These are phyloP conservation scores for Trichomonas vaginalis DNA, from an alignment of 208 protist genomes.

Conservation along the genomic window DNA sequence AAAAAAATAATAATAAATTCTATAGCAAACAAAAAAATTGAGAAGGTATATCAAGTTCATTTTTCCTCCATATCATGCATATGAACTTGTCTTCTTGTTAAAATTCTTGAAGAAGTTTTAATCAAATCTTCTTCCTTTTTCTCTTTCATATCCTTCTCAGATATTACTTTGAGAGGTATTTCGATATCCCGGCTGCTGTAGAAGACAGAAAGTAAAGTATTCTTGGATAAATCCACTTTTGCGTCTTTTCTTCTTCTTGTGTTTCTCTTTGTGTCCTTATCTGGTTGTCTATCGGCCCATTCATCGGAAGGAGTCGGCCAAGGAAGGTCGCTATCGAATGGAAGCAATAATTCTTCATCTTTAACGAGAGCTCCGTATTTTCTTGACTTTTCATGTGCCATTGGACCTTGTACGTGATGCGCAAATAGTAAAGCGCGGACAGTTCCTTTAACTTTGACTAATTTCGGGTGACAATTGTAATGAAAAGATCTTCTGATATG, in stretches of 20 bases:
- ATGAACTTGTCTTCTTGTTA: background rate
- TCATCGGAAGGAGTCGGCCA: background rate
- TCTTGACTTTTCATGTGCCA: background rate
- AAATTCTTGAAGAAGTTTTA: background rate
- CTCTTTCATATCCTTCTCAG: background rate
- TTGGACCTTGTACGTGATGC: background rate
- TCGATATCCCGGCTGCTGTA: background rate
- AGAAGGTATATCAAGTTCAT: background rate
- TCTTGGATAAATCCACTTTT: background rate
- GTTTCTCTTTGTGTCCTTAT: background rate
- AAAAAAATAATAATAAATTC: background rate
- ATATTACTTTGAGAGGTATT: background rate
- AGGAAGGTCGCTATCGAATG: background rate
- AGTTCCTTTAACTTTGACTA: background rate
- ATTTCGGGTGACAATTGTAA: background rate
- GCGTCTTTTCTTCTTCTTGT: background rate
- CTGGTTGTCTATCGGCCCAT: background rate
- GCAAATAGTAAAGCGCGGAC: background rate
- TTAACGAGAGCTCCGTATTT: background rate
- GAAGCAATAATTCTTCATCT: background rate
- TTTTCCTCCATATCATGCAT: background rate
- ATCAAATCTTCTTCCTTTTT: background rate
- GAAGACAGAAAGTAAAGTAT: background rate
- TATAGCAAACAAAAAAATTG: background rate
- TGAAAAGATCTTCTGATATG: background rate